phyloP scores from a whole-genome alignment of 164 flowering plant genomes.

The Pachysandra terminalis region DNA sequence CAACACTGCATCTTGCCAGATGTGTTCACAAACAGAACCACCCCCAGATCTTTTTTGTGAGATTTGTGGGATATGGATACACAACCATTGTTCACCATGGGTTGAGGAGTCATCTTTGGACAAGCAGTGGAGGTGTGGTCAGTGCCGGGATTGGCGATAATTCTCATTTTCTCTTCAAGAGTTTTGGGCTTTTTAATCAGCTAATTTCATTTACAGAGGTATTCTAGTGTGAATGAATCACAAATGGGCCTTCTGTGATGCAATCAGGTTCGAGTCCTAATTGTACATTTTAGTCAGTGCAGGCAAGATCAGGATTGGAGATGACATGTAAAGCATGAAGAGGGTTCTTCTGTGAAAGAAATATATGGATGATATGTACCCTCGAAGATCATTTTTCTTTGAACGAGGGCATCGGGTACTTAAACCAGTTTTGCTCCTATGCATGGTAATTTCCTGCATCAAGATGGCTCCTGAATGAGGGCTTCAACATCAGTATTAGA shows the following conservation, averaged over 20 bases:
- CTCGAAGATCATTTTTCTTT: not conserved
- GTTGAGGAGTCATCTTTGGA: constrained; percentile 28
- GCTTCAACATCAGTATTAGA: too few relatives aligned
- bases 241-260: not conserved
- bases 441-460: too few relatives aligned
- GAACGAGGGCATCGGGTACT: too few relatives aligned
- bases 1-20: constrained; percentile 31
- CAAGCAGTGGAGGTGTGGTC: constrained; percentile 70
- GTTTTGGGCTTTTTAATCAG: constrained; percentile 1
- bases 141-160: constrained; percentile 69
- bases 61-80: constrained; percentile 55
- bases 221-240: not conserved
- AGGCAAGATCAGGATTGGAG: not conserved
- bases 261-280: not conserved
- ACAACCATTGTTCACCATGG: constrained; percentile 79
- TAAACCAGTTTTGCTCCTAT: too few relatives aligned
- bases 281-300: not conserved
- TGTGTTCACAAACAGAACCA: constrained; percentile 49
- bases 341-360: not conserved
- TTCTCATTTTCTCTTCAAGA: not conserved
- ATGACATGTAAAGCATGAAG: not conserved
- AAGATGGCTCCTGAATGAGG: too few relatives aligned
- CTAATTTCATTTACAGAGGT: not conserved
- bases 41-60: constrained; percentile 62
- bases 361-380: not conserved